phyloP scores from a whole-genome alignment of 2,329 filamentous ascomycete species.

The Orbilia quercus region DNA sequence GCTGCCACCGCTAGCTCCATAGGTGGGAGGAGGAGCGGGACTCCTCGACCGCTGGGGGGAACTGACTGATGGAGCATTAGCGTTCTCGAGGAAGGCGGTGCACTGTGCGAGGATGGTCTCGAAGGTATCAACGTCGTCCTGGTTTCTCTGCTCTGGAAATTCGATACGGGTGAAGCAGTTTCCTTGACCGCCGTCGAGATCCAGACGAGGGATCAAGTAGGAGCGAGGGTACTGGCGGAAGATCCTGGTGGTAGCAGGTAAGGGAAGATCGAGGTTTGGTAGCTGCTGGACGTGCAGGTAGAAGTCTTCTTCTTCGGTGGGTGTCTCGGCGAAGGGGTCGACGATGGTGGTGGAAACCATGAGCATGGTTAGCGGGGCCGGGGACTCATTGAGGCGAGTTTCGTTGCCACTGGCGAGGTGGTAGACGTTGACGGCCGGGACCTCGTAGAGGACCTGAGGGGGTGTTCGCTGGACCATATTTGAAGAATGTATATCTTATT shows the following conservation, averaged over 20 bases:
- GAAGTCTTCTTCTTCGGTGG: conserved; percentile 81
- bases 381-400: conserved; percentile 81
- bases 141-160: conserved; percentile 80
- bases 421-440: conserved; percentile 89
- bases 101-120: conserved; percentile 98
- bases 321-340: conserved; percentile 68
- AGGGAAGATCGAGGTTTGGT: conserved; percentile 89
- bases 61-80: conserved; percentile 70
- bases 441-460: conserved; percentile 73
- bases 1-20: conserved; percentile 30
- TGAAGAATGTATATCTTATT: background rate
- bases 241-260: conserved; percentile 95
- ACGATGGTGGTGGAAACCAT: conserved; percentile 90
- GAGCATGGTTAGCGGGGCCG: conserved; percentile 85
- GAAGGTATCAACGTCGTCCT: conserved; percentile 95
- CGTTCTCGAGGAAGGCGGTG: conserved; percentile 90
- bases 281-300: conserved; percentile 95
- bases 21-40: conserved; percentile 25
- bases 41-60: conserved; percentile 61
- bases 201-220: conserved; percentile 96
- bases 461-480: conserved; percentile 52
- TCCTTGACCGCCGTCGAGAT: conserved; percentile 76
- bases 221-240: conserved; percentile 93
- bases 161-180: conserved; percentile 94
- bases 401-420: conserved; percentile 91